A percentile compares a stretch with the other conserved stretches of the same genome.
These are phyloP conservation scores for Phytophthora boehmeriae DNA, from an alignment of 352 stramenopile genomes.

Conservation along the genomic window DNA sequence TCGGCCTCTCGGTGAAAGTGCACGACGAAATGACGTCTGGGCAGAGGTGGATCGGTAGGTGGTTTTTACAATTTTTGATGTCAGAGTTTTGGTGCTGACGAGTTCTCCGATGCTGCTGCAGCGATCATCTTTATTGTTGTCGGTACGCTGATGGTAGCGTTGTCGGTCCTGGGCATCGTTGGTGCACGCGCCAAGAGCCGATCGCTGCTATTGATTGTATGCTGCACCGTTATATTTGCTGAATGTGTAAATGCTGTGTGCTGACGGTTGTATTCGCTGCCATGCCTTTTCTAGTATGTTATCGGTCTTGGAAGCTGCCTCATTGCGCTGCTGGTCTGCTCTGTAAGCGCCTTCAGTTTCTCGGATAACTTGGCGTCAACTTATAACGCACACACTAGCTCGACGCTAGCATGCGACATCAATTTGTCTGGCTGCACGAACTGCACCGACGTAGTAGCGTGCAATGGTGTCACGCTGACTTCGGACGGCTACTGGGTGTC, in stretches of 20 bases:
- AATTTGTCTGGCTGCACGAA: conserved; percentile 75
- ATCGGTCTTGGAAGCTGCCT: conserved; percentile 69
- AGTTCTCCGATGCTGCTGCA: conserved; percentile 14
- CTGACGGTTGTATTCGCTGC: conserved; percentile 5
- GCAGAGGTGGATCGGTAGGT: conserved; percentile 77
- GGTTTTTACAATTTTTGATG: background rate
- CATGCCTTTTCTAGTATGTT: conserved; percentile 55
- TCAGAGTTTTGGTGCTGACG: background rate
- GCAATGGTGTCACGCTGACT: conserved; percentile 47
- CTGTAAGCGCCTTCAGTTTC: conserved; percentile 68
- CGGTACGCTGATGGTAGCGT: conserved; percentile 64
- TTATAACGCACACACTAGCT: conserved; percentile 52
- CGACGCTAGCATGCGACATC: conserved; percentile 71
- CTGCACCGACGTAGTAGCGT: conserved; percentile 53
- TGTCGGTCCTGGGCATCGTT: conserved; percentile 73
- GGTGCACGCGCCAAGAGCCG: conserved; percentile 75
- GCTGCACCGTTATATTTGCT: conserved; percentile 8
- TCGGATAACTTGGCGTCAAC: conserved; percentile 59
- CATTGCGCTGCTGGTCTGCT: conserved; percentile 63
- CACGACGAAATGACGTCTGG: conserved; percentile 71
- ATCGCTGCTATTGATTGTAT: conserved; percentile 78
- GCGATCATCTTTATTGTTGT: conserved; percentile 75
- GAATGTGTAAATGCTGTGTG: background rate
- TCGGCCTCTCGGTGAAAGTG: conserved; percentile 61
- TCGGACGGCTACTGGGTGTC: conserved; percentile 47